phyloP scores from a whole-genome alignment of 805 yeast genomes.

The Ogataea methylovora region DNA sequence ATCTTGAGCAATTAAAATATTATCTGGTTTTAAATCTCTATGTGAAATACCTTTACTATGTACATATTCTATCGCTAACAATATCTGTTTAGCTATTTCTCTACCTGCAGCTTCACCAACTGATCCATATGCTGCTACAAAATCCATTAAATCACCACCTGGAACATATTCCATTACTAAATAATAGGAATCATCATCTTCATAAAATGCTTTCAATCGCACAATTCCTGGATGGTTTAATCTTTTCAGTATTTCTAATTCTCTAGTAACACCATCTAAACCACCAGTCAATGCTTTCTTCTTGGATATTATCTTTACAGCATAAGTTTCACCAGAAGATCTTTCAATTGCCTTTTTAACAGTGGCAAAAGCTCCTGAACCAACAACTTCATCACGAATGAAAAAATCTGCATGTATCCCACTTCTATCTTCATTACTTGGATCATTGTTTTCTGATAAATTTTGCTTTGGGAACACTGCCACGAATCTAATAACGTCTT shows the following conservation, averaged over 20 bases:
- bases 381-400: conserved; percentile 77
- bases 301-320: conserved; percentile 84
- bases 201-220: conserved; percentile 72
- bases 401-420: conserved; percentile 46
- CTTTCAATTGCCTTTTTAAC: conserved; percentile 89
- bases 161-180: conserved; percentile 93
- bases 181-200: conserved; percentile 73
- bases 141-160: conserved; percentile 98
- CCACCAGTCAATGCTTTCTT: conserved; percentile 71
- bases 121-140: conserved; percentile 86
- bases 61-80: conserved; percentile 79
- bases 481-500: conserved; percentile 52
- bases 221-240: conserved; percentile 85
- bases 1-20: conserved; percentile 81
- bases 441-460: not conserved
- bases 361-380: conserved; percentile 98
- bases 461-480: conserved; percentile 35
- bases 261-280: conserved; percentile 77
- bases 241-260: conserved; percentile 69
- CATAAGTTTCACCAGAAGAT: conserved; percentile 75
- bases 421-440: conserved; percentile 10
- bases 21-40: conserved; percentile 94
- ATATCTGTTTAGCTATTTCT: conserved; percentile 77
- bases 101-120: conserved; percentile 87
- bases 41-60: conserved; percentile 92